These are phyloP conservation scores for Trichoderma afroharzianum DNA, from an alignment of 2,329 filamentous ascomycete species.

Conservation along the genomic window DNA sequence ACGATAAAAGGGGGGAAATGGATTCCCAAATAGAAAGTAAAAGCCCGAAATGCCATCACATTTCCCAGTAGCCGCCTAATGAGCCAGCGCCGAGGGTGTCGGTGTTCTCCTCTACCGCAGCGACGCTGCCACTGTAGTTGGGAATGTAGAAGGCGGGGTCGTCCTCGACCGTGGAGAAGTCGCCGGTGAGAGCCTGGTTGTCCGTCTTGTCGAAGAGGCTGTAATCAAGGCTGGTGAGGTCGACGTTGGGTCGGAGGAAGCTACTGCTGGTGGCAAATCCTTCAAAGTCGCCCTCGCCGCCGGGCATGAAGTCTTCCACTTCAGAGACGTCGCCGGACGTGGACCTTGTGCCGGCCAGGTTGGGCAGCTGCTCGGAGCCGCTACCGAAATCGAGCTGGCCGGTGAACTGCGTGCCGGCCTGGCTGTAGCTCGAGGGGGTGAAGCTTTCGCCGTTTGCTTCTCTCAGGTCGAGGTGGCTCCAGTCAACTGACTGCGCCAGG, in stretches of 20 bases:
- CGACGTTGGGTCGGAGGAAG: slow-evolving; percentile 43
- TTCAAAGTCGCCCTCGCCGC: slow-evolving; percentile 47
- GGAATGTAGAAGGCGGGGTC: slow-evolving; percentile 49
- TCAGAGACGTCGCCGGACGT: slow-evolving; percentile 67
- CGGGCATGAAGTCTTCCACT: slow-evolving; percentile 56
- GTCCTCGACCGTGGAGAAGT: slow-evolving; percentile 50
- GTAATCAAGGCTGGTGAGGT: slow-evolving; percentile 51
- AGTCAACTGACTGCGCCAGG: slow-evolving; percentile 49
- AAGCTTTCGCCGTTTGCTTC: slow-evolving; percentile 47
- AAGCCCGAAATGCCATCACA: slow-evolving; percentile 27
- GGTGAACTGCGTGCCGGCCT: slow-evolving; percentile 48
- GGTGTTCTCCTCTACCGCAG: slow-evolving; percentile 35
- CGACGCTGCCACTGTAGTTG: slow-evolving; percentile 41
- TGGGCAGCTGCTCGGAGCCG: slow-evolving; percentile 52
- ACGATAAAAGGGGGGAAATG: background rate
- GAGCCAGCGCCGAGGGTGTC: slow-evolving; percentile 32
- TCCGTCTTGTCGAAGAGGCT: slow-evolving; percentile 54
- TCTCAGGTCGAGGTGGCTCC: slow-evolving; percentile 45
- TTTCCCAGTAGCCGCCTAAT: slow-evolving; percentile 35
- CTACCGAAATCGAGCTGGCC: slow-evolving; percentile 49
- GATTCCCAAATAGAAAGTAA: background rate
- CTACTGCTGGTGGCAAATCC: slow-evolving; percentile 45
- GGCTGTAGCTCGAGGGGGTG: slow-evolving; percentile 52
- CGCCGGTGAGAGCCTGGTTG: slow-evolving; percentile 36
- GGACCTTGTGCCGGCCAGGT: slow-evolving; percentile 54